Conservation (phyloP, 2,329 filamentous ascomycete species). For the Furcasterigmium sp. region DNA sequence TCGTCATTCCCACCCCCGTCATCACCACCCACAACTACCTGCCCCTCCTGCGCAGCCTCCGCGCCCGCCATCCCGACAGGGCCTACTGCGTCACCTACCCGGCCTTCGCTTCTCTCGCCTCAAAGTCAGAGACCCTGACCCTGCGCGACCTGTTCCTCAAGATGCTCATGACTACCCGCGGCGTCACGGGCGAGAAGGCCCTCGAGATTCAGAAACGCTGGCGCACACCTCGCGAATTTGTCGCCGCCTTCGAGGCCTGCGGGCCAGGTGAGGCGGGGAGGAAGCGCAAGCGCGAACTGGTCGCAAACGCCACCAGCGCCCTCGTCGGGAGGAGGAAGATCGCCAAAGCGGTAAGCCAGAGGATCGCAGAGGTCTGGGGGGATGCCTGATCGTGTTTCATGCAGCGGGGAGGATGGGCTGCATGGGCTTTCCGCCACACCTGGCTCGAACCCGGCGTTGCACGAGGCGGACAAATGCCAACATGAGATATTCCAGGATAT, state of each 20-base stretch:
- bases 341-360: conserved; percentile 58
- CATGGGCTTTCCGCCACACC: too few relatives aligned
- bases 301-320: conserved; percentile 49
- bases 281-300: conserved; percentile 55
- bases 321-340: conserved; percentile 66
- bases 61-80: conserved; percentile 40
- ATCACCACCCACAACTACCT: conserved; percentile 62
- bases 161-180: conserved; percentile 78
- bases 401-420: too few relatives aligned
- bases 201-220: conserved; percentile 75
- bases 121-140: conserved; percentile 70
- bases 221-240: conserved; percentile 66
- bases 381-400: conserved; percentile 27
- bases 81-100: conserved; percentile 63
- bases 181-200: conserved; percentile 72
- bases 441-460: too few relatives aligned
- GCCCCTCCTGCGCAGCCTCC: conserved; percentile 54
- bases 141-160: conserved; percentile 73
- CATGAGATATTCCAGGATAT: too few relatives aligned
- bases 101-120: conserved; percentile 66
- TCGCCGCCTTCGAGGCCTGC: conserved; percentile 62
- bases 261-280: conserved; percentile 41
- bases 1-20: conserved; percentile 61
- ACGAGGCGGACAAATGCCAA: too few relatives aligned
- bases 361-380: conserved; percentile 70